Conservation (phyloP, 306 rosid genomes). For the Rosa persica region DNA sequence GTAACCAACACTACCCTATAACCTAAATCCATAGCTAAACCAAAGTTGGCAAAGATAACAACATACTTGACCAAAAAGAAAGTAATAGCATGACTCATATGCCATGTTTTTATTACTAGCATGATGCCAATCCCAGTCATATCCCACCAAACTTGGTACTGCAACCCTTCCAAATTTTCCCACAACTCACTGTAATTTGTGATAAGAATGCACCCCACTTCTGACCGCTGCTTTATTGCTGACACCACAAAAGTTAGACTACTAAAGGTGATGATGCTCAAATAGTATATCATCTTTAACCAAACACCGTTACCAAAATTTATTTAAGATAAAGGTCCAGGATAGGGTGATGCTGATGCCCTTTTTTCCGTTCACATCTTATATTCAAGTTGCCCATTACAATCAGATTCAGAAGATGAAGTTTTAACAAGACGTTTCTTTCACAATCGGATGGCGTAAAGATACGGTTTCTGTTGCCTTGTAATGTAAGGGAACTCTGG, state of each 20-base stretch:
- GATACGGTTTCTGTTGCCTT: neutral
- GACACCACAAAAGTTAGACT: neutral
- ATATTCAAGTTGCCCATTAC: slow-evolving; percentile 6
- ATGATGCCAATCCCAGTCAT: slow-evolving; percentile 48
- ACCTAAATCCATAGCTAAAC: neutral
- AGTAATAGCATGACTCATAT: neutral
- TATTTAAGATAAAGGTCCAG: neutral
- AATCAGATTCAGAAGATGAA: neutral
- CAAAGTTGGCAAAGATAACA: neutral
- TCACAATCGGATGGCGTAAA: neutral
- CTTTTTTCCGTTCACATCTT: slow-evolving; percentile 3
- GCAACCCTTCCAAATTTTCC: slow-evolving; percentile 7
- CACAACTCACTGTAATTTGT: neutral
- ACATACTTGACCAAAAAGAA: slow-evolving; percentile 15
- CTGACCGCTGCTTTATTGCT: slow-evolving; percentile 12
- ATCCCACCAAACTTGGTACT: slow-evolving; percentile 35
- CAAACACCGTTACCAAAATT: neutral
- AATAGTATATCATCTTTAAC: neutral
- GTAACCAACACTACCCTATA: neutral
- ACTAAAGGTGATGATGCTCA: slow-evolving; percentile 10
- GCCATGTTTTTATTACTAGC: slow-evolving; percentile 33
- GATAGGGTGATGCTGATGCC: slow-evolving; percentile 2
- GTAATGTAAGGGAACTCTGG: neutral
- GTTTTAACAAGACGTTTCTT: neutral
- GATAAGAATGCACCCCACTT: slow-evolving; percentile 21